phyloP scores from a whole-genome alignment of 495 filamentous ascomycete species.

The Saxispiralis lemnorum region DNA sequence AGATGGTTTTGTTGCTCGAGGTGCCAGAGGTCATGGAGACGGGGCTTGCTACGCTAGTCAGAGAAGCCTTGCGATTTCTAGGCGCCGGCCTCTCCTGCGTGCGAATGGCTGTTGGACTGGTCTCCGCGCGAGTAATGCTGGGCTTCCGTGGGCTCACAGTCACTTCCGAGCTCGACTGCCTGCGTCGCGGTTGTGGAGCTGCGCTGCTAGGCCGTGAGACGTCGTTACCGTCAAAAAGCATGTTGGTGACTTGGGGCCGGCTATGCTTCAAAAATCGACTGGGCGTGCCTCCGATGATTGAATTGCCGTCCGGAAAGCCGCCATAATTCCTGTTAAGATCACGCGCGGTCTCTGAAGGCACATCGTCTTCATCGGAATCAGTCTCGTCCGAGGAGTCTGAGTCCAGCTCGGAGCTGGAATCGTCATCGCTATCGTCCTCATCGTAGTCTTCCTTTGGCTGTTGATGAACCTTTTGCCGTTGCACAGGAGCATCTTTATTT shows the following conservation, averaged over 20 bases:
- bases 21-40: slow-evolving; percentile 7
- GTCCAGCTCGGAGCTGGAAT: neutral
- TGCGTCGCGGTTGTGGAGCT: slow-evolving; percentile 1
- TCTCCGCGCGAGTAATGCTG: slow-evolving; percentile 9
- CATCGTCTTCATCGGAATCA: neutral
- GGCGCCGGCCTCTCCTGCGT: neutral
- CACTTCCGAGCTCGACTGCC: slow-evolving; percentile 8
- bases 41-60: slow-evolving; percentile 3
- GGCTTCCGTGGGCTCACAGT: slow-evolving; percentile 7
- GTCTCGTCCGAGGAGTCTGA: neutral
- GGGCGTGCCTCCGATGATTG: slow-evolving; percentile 13
- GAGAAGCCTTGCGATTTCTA: neutral
- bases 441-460: slow-evolving; percentile 2
- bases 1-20: slow-evolving; percentile 9
- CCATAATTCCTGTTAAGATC: slow-evolving; percentile 10
- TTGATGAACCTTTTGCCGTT: too few relatives aligned
- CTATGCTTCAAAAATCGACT: slow-evolving; percentile 14
- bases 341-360: neutral
- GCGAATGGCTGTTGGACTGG: slow-evolving; percentile 9
- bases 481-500: too few relatives aligned
- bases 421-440: neutral
- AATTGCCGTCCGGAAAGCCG: slow-evolving; percentile 16
- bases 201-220: slow-evolving; percentile 1
- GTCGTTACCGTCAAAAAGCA: slow-evolving; percentile 4
- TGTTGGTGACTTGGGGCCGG: neutral